These are phyloP conservation scores for Claviceps monticola DNA, from an alignment of 2,329 filamentous ascomycete species.

Conservation along the genomic window DNA sequence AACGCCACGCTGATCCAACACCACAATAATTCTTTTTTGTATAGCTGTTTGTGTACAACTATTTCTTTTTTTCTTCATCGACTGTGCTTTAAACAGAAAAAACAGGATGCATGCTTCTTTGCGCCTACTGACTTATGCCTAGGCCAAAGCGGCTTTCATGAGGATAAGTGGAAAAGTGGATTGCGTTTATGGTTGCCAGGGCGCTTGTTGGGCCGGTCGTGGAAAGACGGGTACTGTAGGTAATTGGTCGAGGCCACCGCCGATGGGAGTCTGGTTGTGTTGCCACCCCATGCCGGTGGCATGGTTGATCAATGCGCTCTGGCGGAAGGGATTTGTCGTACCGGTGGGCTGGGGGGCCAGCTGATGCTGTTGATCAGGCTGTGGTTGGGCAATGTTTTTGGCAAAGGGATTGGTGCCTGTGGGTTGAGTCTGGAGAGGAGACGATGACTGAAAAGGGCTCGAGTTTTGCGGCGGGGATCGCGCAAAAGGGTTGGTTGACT, in stretches of 20 bases:
- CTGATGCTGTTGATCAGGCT: conserved; percentile 25
- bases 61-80: background rate
- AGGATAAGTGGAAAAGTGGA: too few species aligned
- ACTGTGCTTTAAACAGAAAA: background rate
- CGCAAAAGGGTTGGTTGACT: conserved; percentile 80
- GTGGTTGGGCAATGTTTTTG: conserved; percentile 23
- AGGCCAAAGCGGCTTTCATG: too few species aligned
- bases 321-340: conserved; percentile 87
- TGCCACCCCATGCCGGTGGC: conserved; percentile 84
- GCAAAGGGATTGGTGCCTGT: conserved; percentile 50
- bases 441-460: conserved; percentile 15
- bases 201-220: conserved; percentile 51
- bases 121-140: too few species aligned
- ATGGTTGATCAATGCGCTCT: conserved; percentile 81
- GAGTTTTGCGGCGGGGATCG: conserved; percentile 39
- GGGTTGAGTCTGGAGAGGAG: conserved; percentile 31
- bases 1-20: conserved; percentile 8
- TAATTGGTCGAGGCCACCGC: conserved; percentile 67
- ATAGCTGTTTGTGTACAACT: conserved; percentile 1
- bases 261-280: conserved; percentile 60
- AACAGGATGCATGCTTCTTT: background rate
- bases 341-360: conserved; percentile 68
- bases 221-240: conserved; percentile 78
- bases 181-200: conserved; percentile 36
- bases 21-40: background rate